These are phyloP conservation scores for Theileria luwenshuni DNA, from an alignment of 169 alveolate species.

Conservation along the genomic window DNA sequence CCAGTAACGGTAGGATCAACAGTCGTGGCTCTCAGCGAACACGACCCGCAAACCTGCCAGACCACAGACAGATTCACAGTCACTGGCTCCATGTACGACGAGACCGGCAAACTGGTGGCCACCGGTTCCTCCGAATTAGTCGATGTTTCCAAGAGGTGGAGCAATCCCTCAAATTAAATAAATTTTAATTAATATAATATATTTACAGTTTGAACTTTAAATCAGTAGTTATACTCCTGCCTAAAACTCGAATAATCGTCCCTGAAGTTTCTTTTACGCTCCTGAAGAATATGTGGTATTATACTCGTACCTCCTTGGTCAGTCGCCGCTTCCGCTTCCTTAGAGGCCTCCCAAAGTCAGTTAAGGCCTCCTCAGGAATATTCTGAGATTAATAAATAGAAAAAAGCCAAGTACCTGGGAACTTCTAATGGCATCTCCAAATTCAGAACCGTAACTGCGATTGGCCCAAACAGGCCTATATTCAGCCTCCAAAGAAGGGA, in stretches of 20 bases:
- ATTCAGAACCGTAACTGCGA: constrained; percentile 77
- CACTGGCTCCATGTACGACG: constrained; percentile 41
- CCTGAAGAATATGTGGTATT: background rate
- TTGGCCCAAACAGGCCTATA: constrained; percentile 79
- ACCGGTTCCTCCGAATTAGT: constrained; percentile 67
- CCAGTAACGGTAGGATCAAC: constrained; percentile 63
- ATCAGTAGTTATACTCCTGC: constrained; percentile 41
- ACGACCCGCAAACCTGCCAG: constrained; percentile 53
- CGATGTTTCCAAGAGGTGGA: constrained; percentile 63
- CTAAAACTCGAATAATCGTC: constrained; percentile 51
- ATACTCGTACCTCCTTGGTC: constrained; percentile 24
- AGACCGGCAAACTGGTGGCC: constrained; percentile 52
- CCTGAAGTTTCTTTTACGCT: constrained; percentile 15
- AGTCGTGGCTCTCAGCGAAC: constrained; percentile 37
- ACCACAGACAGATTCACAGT: constrained; percentile 50
- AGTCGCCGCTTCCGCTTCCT: constrained; percentile 36
- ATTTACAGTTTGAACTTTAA: background rate
- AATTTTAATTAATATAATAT: no score
- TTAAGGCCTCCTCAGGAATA: constrained; percentile 40
- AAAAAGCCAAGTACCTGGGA: constrained; percentile 37
- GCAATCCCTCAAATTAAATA: no score
- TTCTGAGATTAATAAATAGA: constrained; percentile 5
- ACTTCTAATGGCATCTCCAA: constrained; percentile 74
- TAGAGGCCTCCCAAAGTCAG: constrained; percentile 41
- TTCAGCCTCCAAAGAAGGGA: constrained; percentile 71